Base-by-base conservation (phyloP, 306 rosid genomes). In the Dalbergia cultrata region DNA sequence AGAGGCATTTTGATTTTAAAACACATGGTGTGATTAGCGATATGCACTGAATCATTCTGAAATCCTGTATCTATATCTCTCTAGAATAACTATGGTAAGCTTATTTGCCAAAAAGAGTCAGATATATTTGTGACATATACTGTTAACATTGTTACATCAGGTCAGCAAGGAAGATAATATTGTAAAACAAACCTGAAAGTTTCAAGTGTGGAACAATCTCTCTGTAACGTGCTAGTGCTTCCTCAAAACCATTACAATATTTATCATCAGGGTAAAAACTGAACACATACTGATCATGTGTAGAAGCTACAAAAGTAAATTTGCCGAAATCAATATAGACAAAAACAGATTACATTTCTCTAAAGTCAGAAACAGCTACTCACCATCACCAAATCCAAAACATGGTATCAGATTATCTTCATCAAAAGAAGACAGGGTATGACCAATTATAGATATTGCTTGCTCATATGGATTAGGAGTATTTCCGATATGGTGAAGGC, bases 401-500 rank as follows among this genome's bases (percentile, higher is more conserved):
- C 99, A 95, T 5, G 99, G 99, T 85, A 95, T 95, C 80, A 93
- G 75, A 80, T 93, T 90, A 88, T 95, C 99, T 85, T 95, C 99
- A 85, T 95, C 99, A 12, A 93, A 95, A 76, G 97, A 87, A 76
- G 93, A 93, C 63, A 95, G 87, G 6, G 98, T 95, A 9, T 57
- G 95, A 5, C 99, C 97, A 77, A 95, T 85, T 35, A 95, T 95
- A 61, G 98, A 90, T 74, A 95, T 95, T 72, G 99, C 98, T 76
- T 95, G 97, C 84, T 95, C 99, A 61, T 95, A 95, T n/a, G 99
- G 99, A 84, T 95, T 95, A 74, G 91, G 91, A 64, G 33, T 76
- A 79, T 83, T 90, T 74, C 94, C 87, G 5, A 88, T 77, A 50
- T 86, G 85, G 85, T 95, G 99, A 79, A 91, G 96, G 82, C 98